These are phyloP conservation scores for Lavandula angustifolia DNA, from an alignment of 257 asterid species.

Conservation along the genomic window DNA sequence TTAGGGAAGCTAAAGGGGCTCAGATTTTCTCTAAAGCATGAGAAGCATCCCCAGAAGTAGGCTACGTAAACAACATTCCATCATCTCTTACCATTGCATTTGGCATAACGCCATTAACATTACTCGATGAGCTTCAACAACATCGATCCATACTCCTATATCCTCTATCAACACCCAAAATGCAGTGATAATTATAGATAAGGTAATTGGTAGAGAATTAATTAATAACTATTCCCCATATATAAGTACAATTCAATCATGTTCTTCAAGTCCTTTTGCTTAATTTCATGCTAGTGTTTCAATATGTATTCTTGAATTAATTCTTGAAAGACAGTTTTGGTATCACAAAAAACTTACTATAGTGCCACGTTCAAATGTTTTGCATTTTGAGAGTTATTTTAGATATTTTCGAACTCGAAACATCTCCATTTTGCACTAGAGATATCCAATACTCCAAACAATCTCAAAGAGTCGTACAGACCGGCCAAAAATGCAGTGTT, in stretches of 20 bases:
- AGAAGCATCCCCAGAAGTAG: constrained; percentile 48
- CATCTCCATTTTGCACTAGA: too few species aligned
- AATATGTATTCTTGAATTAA: too few species aligned
- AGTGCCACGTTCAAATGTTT: too few species aligned
- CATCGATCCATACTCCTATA: constrained; percentile 40
- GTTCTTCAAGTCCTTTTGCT: not conserved
- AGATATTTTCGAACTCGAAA: too few species aligned
- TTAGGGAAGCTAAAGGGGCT: constrained; percentile 47
- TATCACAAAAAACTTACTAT: too few species aligned
- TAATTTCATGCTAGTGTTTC: too few species aligned
- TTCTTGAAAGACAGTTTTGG: too few species aligned
- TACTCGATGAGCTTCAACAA: constrained; percentile 34
- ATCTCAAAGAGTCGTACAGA: too few species aligned
- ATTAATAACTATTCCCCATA: not conserved
- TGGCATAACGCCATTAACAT: constrained; percentile 42
- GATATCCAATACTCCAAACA: too few species aligned
- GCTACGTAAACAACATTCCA: constrained; percentile 58
- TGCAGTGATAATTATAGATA: constrained; percentile 12
- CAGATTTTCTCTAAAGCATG: constrained; percentile 47
- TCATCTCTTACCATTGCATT: constrained; percentile 53
- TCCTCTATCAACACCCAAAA: constrained; percentile 19
- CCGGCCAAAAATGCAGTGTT: too few species aligned
- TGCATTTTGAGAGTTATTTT: too few species aligned
- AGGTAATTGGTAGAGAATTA: not conserved
- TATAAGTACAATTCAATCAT: not conserved